Evolutionary conservation across 306 rosid genomes (phyloP).

Genomic region (Cicer chorassanicum): DNA sequence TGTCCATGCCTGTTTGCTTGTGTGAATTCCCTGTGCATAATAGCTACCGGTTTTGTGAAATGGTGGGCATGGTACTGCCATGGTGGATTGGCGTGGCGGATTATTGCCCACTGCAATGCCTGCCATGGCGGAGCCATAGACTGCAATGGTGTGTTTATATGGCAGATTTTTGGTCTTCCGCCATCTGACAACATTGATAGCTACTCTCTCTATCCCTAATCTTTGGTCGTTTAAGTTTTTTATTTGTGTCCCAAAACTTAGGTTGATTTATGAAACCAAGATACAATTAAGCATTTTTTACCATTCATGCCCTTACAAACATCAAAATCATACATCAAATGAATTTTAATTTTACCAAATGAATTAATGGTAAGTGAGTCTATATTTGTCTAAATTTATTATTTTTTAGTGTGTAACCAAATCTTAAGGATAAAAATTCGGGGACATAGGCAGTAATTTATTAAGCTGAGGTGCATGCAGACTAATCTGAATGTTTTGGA

Average conservation of each 20-base stretch:
- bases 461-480: background rate
- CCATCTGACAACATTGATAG: no score
- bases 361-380: background rate
- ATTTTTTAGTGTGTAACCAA: background rate
- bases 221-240: background rate
- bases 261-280: background rate
- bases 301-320: background rate
- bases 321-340: background rate
- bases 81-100: no score
- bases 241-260: background rate
- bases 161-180: no score
- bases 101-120: no score
- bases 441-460: background rate
- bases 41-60: background rate
- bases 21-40: slow-evolving; percentile 2
- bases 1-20: slow-evolving; percentile 7
- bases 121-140: no score
- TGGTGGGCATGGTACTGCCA: no score
- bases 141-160: no score
- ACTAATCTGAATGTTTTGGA: slow-evolving; percentile 20
- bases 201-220: background rate
- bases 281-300: background rate
- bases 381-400: background rate
- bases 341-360: background rate
- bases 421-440: background rate